Base-by-base conservation (phyloP, 805 yeast genomes). In the Kazachstania viticola region DNA sequence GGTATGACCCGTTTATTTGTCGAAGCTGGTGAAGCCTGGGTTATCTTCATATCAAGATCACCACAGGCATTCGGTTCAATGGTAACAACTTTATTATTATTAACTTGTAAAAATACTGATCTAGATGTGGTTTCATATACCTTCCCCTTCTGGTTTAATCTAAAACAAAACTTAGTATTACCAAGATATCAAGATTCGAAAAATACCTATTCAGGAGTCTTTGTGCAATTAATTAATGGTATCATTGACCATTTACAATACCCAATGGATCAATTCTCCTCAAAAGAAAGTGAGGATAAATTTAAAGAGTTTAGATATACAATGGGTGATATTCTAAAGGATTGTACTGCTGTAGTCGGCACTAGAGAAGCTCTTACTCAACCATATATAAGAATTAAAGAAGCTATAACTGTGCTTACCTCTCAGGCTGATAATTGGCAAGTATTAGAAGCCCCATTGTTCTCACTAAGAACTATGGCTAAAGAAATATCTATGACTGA, bases 1-100 rank as follows among this genome's bases (percentile, higher is more conserved):
- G 74, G 80, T 11, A 60, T 81, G 32, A 72, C 94, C 0, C 67
- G 91, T 46, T 54, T 91, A 27, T 82, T 80, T 52, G 81, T 85
- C 5, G 94, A 85, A 45, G 94, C 96, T 2, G 95, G 94, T 35
- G 96, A 85, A 58, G 71, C 94, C 2, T 91, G 98, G 98, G 91
- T 84, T 56, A 80, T 81, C 21, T 63, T 81, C 21, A 74, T 91
- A 31, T 84, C 88, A 5, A 73, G 73, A 44, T 62, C 69, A 32
- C 91, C 96, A 0, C 58, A 57, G 28, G 68, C 69, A 28, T 87
- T 81, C 59, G 68, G 71, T 40, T 79, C 80, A 1, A 60, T 91
- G 46, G 87, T 87, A 14, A 75, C 73, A 36, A 73, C 82, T 5
- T 56, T 88, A 15, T 64, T 84, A 27, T 73, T 75, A 39, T 71